Evolutionary conservation across 352 stramenopile genomes (phyloP).

Genomic region (Stephanocyclus meneghinianus): DNA sequence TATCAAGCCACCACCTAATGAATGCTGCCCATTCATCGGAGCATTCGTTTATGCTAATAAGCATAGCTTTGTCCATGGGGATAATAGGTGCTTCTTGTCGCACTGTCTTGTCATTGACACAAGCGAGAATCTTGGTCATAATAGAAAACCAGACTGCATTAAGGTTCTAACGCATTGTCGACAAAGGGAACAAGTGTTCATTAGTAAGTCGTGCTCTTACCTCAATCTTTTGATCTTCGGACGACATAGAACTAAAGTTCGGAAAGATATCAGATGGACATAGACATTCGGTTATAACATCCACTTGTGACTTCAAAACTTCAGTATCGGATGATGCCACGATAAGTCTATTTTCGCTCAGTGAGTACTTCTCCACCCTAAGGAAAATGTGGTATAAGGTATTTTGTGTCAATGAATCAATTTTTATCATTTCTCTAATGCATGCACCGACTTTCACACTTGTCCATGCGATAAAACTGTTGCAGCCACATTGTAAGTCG

Average conservation of each 20-base stretch:
- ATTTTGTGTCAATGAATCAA: conserved; percentile 7
- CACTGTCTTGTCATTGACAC: conserved; percentile 10
- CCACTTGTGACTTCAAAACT: conserved; percentile 1
- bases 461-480: conserved; percentile 2
- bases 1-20: conserved; percentile 7
- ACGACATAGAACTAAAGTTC: neutral
- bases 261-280: neutral
- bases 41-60: conserved; percentile 5
- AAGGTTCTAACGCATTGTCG: neutral
- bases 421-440: neutral
- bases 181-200: neutral
- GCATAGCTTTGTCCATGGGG: neutral
- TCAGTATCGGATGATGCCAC: neutral
- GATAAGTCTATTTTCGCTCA: neutral
- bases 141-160: neutral
- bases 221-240: conserved; percentile 11
- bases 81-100: neutral
- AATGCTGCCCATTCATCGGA: conserved; percentile 5
- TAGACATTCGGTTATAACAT: conserved; percentile 3
- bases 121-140: neutral
- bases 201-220: neutral
- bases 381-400: conserved; percentile 1
- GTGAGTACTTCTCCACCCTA: neutral
- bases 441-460: neutral
- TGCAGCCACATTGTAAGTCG: neutral